Percentiles rank a stretch among this genome's conserved stretches.
These are phyloP conservation scores for Melampsora larici-populina DNA, from an alignment of 1,284 basidiomycete species.

Conservation along the genomic window DNA sequence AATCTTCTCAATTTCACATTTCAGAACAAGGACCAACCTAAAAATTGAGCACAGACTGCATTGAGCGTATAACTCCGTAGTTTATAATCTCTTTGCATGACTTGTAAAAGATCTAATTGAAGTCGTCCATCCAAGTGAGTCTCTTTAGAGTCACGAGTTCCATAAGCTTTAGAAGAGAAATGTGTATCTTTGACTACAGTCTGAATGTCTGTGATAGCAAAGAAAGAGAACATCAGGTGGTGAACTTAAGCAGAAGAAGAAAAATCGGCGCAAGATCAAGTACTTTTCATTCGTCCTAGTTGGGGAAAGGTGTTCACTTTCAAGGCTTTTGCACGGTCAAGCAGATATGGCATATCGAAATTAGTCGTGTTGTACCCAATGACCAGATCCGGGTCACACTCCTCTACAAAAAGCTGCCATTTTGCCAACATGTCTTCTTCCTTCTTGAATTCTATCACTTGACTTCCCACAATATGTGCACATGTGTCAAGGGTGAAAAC, in stretches of 20 bases:
- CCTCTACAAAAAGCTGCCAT: constrained; percentile 80
- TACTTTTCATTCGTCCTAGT: constrained; percentile 74
- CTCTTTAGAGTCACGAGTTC: constrained; percentile 89
- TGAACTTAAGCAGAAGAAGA: not conserved
- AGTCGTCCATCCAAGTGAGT: constrained; percentile 81
- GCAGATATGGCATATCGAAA: constrained; percentile 90
- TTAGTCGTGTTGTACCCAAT: constrained; percentile 89
- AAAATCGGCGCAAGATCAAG: constrained; percentile 46
- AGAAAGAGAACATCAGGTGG: no score
- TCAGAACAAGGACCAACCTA: constrained; percentile 56
- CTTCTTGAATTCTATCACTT: constrained; percentile 78
- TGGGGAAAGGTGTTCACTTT: constrained; percentile 69
- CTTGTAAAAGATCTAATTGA: constrained; percentile 87
- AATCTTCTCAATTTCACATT: not conserved
- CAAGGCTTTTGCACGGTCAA: constrained; percentile 79
- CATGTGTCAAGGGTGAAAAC: constrained; percentile 93
- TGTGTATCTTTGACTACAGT: constrained; percentile 83
- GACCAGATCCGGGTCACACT: constrained; percentile 85
- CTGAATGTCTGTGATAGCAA: constrained; percentile 61
- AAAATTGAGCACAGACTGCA: constrained; percentile 88
- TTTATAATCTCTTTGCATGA: constrained; percentile 96
- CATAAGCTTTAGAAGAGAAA: constrained; percentile 93
- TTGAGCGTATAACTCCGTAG: constrained; percentile 91
- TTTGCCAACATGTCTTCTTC: constrained; percentile 69
- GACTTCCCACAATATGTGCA: constrained; percentile 86